Percentiles rank a stretch among this genome's conserved stretches.
These are phyloP conservation scores for Neonothopanus nambi DNA, from an alignment of 1,284 basidiomycete species.

Conservation along the genomic window DNA sequence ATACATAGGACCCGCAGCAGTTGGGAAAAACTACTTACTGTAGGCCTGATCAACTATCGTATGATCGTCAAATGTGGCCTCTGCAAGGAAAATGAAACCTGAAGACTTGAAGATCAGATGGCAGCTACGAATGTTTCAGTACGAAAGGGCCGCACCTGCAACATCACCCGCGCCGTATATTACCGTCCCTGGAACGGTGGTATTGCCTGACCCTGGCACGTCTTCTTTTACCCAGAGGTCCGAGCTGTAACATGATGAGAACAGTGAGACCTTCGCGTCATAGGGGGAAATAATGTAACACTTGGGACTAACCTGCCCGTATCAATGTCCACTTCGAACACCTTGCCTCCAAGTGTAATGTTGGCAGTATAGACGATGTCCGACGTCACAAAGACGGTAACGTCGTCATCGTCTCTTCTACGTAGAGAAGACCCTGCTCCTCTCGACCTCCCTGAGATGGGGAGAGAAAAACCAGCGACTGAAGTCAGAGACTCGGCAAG, in stretches of 20 bases:
- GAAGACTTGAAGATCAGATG: not conserved
- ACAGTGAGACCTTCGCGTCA: not conserved
- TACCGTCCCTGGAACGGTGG: not conserved
- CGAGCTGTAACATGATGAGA: not conserved
- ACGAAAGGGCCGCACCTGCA: not conserved
- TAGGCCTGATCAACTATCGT: constrained; percentile 1
- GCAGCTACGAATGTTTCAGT: not conserved
- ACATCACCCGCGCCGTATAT: not conserved
- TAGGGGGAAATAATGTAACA: not conserved
- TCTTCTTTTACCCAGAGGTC: constrained; percentile 2
- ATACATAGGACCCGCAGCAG: not conserved
- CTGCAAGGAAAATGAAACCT: constrained; percentile 2
- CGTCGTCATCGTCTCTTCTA: not conserved
- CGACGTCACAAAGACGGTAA: not conserved
- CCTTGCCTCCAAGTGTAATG: not conserved
- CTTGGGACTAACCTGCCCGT: constrained; percentile 7
- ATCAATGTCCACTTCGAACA: constrained; percentile 2
- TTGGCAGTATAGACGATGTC: not conserved
- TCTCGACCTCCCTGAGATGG: not conserved
- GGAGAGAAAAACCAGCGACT: not conserved
- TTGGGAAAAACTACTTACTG: not conserved
- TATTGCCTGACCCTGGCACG: not conserved
- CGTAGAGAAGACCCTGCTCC: not conserved
- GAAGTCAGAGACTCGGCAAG: not conserved
- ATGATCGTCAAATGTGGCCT: constrained; percentile 1